phyloP scores from a whole-genome alignment of 2,329 filamentous ascomycete genomes.

The Venturia effusa region DNA sequence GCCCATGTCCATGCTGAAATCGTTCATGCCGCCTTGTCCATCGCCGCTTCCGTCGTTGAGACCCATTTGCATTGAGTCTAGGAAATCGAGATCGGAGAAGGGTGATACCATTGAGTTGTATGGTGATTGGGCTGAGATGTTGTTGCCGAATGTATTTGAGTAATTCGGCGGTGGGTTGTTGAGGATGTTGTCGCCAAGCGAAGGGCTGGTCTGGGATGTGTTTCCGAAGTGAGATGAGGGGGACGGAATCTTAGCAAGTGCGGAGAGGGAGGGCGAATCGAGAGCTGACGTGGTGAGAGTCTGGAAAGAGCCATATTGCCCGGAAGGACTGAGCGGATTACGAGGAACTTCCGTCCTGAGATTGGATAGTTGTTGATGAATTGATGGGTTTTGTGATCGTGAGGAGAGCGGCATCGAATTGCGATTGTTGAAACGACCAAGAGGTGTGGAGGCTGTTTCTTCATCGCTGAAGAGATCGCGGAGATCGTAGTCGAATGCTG shows the following conservation, averaged over 20 bases:
- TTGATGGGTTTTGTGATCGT: background rate
- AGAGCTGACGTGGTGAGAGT: slow-evolving; percentile 13
- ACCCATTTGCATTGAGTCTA: slow-evolving; percentile 37
- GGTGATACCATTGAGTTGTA: slow-evolving; percentile 21
- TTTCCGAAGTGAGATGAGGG: slow-evolving; percentile 9
- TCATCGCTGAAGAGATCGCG: slow-evolving; percentile 28
- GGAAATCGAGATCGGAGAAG: slow-evolving; percentile 43
- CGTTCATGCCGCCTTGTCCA: slow-evolving; percentile 12
- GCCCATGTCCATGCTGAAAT: slow-evolving; percentile 33
- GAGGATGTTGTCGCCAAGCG: slow-evolving; percentile 14
- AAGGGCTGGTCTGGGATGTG: slow-evolving; percentile 14
- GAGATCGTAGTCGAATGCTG: slow-evolving; percentile 44
- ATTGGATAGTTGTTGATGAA: slow-evolving; percentile 1
- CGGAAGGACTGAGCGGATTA: background rate
- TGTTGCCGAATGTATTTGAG: slow-evolving; percentile 19
- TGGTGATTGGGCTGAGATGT: slow-evolving; percentile 15
- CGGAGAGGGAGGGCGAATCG: slow-evolving; percentile 15
- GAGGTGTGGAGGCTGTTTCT: slow-evolving; percentile 28
- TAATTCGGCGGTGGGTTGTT: slow-evolving; percentile 9
- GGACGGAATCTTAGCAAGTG: slow-evolving; percentile 16
- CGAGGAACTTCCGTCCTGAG: background rate
- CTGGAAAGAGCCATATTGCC: background rate
- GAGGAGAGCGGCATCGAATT: slow-evolving; percentile 6
- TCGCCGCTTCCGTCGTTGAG: slow-evolving; percentile 14
- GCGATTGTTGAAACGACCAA: slow-evolving; percentile 23